These are phyloP conservation scores for Stemphylium lycopersici DNA, from an alignment of 2,329 filamentous ascomycete genomes.

Conservation along the genomic window DNA sequence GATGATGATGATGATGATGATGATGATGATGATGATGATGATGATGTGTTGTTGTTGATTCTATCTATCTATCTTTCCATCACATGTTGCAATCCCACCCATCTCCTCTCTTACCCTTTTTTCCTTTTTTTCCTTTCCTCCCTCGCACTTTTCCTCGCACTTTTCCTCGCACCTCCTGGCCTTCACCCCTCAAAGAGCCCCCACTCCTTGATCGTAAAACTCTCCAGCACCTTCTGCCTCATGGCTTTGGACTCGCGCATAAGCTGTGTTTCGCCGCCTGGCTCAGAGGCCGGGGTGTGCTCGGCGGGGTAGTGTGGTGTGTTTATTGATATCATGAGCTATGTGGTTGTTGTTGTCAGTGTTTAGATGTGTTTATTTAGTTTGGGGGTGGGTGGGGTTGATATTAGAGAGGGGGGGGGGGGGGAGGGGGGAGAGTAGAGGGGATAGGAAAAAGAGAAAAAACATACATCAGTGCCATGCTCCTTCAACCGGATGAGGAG, in stretches of 20 bases:
- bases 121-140: background rate
- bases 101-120: too few species aligned
- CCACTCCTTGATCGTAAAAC: conserved; percentile 82
- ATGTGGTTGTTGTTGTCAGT: too few species aligned
- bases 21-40: too few species aligned
- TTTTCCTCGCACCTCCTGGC: too few species aligned
- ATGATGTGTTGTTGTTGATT: too few species aligned
- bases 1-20: too few species aligned
- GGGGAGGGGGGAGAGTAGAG: background rate
- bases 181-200: conserved; percentile 63
- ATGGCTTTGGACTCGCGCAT: conserved; percentile 67
- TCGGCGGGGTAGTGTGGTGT: conserved; percentile 80
- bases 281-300: conserved; percentile 70
- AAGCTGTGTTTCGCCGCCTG: conserved; percentile 63
- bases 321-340: conserved; percentile 84
- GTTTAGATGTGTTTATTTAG: too few species aligned
- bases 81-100: too few species aligned
- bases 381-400: background rate
- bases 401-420: too few species aligned
- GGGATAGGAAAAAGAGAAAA: too few species aligned
- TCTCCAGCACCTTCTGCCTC: conserved; percentile 74
- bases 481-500: conserved; percentile 77
- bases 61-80: too few species aligned
- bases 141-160: background rate
- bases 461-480: conserved; percentile 69